Conservation (phyloP, 2,329 filamentous ascomycete species). For the Pseudomassariella vexata region DNA sequence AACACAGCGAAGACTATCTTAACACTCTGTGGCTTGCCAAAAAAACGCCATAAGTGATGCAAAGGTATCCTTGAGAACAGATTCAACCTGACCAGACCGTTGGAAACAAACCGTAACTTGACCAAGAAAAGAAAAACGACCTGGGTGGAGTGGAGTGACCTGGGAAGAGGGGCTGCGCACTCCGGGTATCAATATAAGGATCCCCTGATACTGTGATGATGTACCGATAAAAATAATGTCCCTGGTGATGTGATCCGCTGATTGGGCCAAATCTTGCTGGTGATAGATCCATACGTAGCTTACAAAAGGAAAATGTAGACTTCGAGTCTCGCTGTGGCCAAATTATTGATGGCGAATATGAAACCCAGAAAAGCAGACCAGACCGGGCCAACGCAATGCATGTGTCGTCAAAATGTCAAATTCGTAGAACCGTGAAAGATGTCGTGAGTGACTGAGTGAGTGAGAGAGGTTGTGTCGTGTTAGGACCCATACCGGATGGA, state of each 20-base stretch:
- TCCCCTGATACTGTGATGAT: conserved; percentile 23
- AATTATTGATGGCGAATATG: too few species aligned
- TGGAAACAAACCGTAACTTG: conserved; percentile 10
- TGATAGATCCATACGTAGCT: too few species aligned
- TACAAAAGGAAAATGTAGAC: too few species aligned
- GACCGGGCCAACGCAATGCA: too few species aligned
- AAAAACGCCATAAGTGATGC: conserved; percentile 23
- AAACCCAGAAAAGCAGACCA: too few species aligned
- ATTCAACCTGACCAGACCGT: conserved; percentile 11
- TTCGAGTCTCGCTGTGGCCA: too few species aligned
- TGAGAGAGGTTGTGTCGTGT: not conserved
- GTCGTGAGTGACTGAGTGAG: not conserved
- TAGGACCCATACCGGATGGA: conserved; percentile 17
- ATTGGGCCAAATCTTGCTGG: too few species aligned
- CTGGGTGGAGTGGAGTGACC: conserved; percentile 24
- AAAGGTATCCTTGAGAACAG: conserved; percentile 15
- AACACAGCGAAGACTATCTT: too few species aligned
- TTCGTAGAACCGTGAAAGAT: conserved; percentile 1
- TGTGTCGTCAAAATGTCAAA: too few species aligned
- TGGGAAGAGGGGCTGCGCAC: conserved; percentile 17
- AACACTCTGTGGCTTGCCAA: conserved; percentile 15
- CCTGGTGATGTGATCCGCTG: too few species aligned
- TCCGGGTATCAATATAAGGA: conserved; percentile 28
- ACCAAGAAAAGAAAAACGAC: conserved; percentile 13
- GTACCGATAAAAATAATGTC: conserved; percentile 10